Percentiles rank a stretch among this genome's conserved stretches.
These are phyloP conservation scores for Lodderomyces margitis DNA, from an alignment of 1,139 yeast genomes.

Conservation along the genomic window DNA sequence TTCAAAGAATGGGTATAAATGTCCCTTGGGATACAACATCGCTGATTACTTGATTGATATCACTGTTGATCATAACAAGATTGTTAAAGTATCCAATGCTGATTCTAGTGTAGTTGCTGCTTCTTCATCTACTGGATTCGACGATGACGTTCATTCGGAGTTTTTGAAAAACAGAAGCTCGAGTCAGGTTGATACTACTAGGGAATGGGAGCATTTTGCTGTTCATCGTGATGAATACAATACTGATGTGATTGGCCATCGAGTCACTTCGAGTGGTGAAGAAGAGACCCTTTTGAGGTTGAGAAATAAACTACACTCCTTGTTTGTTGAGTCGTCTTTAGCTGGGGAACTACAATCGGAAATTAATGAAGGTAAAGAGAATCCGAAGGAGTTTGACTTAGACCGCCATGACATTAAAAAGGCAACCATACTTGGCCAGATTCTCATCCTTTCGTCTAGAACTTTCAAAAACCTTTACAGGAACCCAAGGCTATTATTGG, in stretches of 20 bases:
- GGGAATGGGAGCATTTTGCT: conserved; percentile 89
- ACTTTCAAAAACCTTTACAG: conserved; percentile 90
- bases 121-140: conserved; percentile 22
- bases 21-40: conserved; percentile 88
- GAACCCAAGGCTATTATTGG: conserved; percentile 79
- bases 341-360: conserved; percentile 49
- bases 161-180: conserved; percentile 28
- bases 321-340: conserved; percentile 49
- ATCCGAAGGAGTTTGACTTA: conserved; percentile 34
- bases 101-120: conserved; percentile 18
- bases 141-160: conserved; percentile 37
- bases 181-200: conserved; percentile 56
- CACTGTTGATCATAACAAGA: conserved; percentile 61
- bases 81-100: conserved; percentile 24
- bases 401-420: conserved; percentile 36
- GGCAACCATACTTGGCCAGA: conserved; percentile 63
- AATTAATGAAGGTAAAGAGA: conserved; percentile 38
- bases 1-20: conserved; percentile 68
- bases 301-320: conserved; percentile 36
- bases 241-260: conserved; percentile 16
- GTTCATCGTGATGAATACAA: conserved; percentile 73
- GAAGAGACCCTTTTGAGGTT: conserved; percentile 31
- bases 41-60: conserved; percentile 93
- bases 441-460: conserved; percentile 71
- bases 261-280: conserved; percentile 20